Evolutionary conservation across 2,329 filamentous ascomycete species (phyloP), one percentile per base, ranked within the genome.

Genomic region (Cordyceps cicadae): DNA sequence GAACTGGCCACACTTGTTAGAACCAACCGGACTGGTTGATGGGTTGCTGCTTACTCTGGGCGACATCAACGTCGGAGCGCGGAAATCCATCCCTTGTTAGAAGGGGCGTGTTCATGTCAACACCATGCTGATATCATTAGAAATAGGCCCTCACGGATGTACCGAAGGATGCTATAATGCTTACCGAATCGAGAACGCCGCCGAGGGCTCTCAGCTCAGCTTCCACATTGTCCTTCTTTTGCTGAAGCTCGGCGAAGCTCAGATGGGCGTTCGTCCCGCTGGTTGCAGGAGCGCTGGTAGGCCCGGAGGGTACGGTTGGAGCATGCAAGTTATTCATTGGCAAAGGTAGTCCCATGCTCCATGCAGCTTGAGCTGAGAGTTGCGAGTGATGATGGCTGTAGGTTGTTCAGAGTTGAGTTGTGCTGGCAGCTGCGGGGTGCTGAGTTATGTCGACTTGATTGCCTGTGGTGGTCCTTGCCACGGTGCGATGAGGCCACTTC

Each of bases 1-100:
- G 90, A 70, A 99, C 90, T 95, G 68, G 59, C 19, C 19, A 19
- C 34, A 24, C 19, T 4, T 46, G 52, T 69, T 55, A 72, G 65
- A 11, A n/a, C 12, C 3, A 39, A 59, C 15, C 26, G 14, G 12
- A 41, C 7, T 43, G 11, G 14, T 34, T n/a, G 11, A 29, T 59
- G 45, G 29, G 43, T 56, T 56, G 34, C 17, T 39, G 60, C 80
- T 66, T 85, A 94, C 91, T 94, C 76, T 97, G 93, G 29, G 94
- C 88, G 64, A 99, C 89, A 72, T 99, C 94, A 65, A 99, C 87
- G 74, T 99, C 94, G 68, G 90, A 87, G 70, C 94, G 85, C 37
- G 94, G 94, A 71, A 90, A 99, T 53, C 94, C 94, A 75, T 97
- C 94, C 63, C 86, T 84, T 15, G 93, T 97, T 26, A 91, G 85